A percentile compares a stretch with the other conserved stretches of the same genome.
Conservation (phyloP, 202 grass and related monocot species). For the Cymbopogon flexuosus region DNA sequence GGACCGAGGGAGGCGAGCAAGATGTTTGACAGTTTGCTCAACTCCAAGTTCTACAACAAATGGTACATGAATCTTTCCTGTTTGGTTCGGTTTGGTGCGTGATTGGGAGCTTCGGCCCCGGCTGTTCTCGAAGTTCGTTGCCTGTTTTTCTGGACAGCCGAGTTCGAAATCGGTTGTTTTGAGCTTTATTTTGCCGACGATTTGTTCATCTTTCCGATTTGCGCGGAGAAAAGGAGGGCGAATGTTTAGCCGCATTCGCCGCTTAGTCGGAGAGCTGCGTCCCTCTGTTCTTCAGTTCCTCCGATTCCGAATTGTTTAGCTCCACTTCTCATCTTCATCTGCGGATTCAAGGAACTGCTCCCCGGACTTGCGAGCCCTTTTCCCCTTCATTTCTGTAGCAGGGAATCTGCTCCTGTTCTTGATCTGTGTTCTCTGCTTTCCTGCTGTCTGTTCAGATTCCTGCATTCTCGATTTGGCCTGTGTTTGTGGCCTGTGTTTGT, state of each 20-base stretch:
- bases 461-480: constrained; percentile 24
- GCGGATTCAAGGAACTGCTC: neutral
- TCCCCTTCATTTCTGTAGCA: neutral
- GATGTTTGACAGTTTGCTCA: constrained; percentile 74
- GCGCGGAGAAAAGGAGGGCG: neutral
- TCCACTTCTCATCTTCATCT: neutral
- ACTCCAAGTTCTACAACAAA: constrained; percentile 89
- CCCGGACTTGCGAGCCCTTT: neutral
- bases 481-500: neutral
- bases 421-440: neutral
- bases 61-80: constrained; percentile 41
- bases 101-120: neutral
- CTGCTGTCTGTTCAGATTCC: neutral
- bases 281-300: neutral
- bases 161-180: neutral
- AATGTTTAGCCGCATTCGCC: neutral
- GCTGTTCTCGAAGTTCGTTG: neutral
- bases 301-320: constrained; percentile 3
- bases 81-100: constrained; percentile 11
- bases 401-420: neutral
- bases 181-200: neutral
- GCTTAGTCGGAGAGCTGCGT: neutral
- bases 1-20: constrained; percentile 4
- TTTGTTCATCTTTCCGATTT: neutral
- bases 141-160: neutral